These are phyloP conservation scores for Spathaspora passalidarum DNA, from an alignment of 805 yeast genomes.

Conservation along the genomic window DNA sequence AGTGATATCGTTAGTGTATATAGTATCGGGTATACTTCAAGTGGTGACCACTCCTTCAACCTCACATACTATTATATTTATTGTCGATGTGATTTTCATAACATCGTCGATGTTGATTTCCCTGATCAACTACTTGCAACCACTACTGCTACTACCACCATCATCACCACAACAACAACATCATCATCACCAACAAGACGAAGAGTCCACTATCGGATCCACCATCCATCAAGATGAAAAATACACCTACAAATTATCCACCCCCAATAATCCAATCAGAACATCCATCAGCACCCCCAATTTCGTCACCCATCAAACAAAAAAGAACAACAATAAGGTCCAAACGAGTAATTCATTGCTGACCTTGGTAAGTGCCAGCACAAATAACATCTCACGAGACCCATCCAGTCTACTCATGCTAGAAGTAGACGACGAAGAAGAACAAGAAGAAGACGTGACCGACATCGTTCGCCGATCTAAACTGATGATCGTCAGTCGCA, in stretches of 20 bases:
- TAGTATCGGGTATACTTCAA: constrained; percentile 11
- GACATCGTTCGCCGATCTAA: not conserved
- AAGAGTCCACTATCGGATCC: not conserved
- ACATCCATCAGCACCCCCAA: not conserved
- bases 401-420: not conserved
- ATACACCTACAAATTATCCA: not conserved
- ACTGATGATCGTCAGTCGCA: not conserved
- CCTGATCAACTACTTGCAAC: not conserved
- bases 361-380: not conserved
- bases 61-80: constrained; percentile 5
- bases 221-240: not conserved
- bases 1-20: constrained; percentile 7
- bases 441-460: not conserved
- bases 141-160: not conserved
- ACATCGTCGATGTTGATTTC: constrained; percentile 6
- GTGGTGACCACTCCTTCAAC: not conserved
- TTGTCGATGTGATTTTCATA: constrained; percentile 10
- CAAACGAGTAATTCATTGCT: not conserved
- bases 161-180: too few species aligned
- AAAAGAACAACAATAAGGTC: not conserved
- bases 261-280: not conserved
- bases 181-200: not conserved
- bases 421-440: not conserved
- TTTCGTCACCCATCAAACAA: not conserved
- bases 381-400: not conserved